Evolutionary conservation across 2,329 filamentous ascomycete genomes (phyloP), one percentile per base, ranked within the genome.

Genomic region (Ceratocystis huliohia): DNA sequence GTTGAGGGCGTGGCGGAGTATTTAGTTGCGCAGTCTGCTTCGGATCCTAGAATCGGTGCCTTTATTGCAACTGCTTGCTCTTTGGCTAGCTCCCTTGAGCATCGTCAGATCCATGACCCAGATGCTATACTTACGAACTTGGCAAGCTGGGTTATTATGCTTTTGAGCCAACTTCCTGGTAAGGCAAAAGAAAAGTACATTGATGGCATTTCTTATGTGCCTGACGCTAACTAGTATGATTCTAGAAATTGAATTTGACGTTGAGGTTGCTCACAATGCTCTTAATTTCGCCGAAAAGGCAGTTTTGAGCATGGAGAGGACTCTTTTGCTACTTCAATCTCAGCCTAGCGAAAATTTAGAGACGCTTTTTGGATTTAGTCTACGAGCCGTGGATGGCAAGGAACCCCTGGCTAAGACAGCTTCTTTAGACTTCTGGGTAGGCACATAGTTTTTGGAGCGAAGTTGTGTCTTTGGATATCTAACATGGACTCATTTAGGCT

Each of bases 351-450:
- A 81, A 0, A 78, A 81, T 10, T 78, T 88, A 0, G 84, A 88
- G 67, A 84, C 81, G 70, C 81, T 91, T 68, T 88, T 95, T 71
- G 76, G 86, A 65, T 92, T 93, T 71, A 82, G 85, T 0, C 77
- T 94, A 13, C 82, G 84, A 70, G 85, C 89, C 6, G 76, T 95
- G 5, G 81, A 86, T 56, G 87, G 86, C 13, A 84, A 81, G 37
- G 89, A 94, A 68, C 85, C 88, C 0, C 77, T 95, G 8, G 88
- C 89, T 0, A 95, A 94, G 75, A 82, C 82, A 37, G 83, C 88
- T 2, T 83, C 89, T 1, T 83, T 86, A 7, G 84, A 88, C 33
- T 89, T 95, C 69, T 94, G 90, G 88, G 85, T 88, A 75, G 70
- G 79, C 72, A 44, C 64, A 25, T 37, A 22, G 8, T 15, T 59